Evolutionary conservation across 495 filamentous ascomycete genomes (phyloP).

Genomic region (Podospora pseudoanserina): DNA sequence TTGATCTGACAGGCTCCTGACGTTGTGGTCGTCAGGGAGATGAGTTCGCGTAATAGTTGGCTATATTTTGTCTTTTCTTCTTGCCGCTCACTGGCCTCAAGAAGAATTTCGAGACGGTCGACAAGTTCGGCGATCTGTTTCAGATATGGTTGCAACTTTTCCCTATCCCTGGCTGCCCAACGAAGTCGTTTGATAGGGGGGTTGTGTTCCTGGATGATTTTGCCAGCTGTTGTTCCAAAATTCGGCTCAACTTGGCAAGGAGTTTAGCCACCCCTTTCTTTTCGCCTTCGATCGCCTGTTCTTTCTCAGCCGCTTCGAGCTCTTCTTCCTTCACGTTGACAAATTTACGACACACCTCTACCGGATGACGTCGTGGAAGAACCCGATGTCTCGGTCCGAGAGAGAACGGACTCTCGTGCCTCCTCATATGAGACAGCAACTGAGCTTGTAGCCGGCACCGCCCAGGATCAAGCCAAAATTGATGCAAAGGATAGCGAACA

Average conservation of each 20-base stretch:
- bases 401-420: too few species aligned
- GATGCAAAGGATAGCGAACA: too few species aligned
- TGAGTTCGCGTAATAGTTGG: background rate
- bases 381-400: too few species aligned
- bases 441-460: too few species aligned
- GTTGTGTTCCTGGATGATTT: slow-evolving; percentile 26
- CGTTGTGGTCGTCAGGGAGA: background rate
- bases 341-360: too few species aligned
- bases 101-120: background rate
- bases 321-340: background rate
- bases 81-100: background rate
- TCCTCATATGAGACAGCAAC: too few species aligned
- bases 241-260: slow-evolving; percentile 20
- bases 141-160: slow-evolving; percentile 23
- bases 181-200: slow-evolving; percentile 23
- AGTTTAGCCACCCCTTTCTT: background rate
- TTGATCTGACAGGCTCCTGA: background rate
- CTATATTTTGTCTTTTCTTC: background rate
- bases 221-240: slow-evolving; percentile 18
- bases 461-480: too few species aligned
- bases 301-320: background rate
- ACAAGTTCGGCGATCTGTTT: background rate
- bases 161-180: slow-evolving; percentile 30
- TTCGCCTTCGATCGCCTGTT: background rate
- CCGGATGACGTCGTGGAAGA: too few species aligned